Evolutionary conservation across 768 basidiomycete species (phyloP).

Genomic region (Suillus luteus): DNA sequence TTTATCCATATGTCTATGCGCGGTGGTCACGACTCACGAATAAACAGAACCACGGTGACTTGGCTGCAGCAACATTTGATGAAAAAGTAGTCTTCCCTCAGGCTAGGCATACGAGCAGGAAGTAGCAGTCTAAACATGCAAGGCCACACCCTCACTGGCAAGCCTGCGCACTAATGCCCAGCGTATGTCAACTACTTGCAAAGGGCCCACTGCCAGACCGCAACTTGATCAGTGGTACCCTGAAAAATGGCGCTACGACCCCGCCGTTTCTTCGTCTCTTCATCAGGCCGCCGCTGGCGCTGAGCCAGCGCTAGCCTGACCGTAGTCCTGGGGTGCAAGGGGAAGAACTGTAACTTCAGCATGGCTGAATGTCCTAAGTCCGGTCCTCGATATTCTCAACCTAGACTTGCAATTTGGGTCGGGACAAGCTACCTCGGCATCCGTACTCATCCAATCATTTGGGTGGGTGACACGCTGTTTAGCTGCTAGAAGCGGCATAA

Average conservation of each 20-base stretch:
- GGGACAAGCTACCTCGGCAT: slow-evolving; percentile 64
- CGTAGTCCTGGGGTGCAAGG: background rate
- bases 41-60: background rate
- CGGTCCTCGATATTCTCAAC: slow-evolving; percentile 52
- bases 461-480: slow-evolving; percentile 58
- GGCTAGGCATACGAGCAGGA: background rate
- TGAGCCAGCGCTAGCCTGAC: background rate
- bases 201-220: background rate
- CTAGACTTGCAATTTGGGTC: slow-evolving; percentile 65
- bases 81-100: background rate
- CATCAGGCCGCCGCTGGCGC: background rate
- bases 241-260: background rate
- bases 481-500: slow-evolving; percentile 67
- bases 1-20: background rate
- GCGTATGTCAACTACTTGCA: background rate
- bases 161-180: background rate
- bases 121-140: background rate
- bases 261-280: slow-evolving; percentile 7
- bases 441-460: slow-evolving; percentile 71
- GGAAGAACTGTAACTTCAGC: slow-evolving; percentile 56
- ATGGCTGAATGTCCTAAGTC: slow-evolving; percentile 54
- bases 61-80: background rate
- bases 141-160: background rate
- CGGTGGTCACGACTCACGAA: background rate
- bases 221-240: background rate